A percentile compares a stretch with the other conserved stretches of the same genome.
Evolutionary conservation across 192 early-diverging fungal species (phyloP).

Genomic region (Backusella tuberculispora): DNA sequence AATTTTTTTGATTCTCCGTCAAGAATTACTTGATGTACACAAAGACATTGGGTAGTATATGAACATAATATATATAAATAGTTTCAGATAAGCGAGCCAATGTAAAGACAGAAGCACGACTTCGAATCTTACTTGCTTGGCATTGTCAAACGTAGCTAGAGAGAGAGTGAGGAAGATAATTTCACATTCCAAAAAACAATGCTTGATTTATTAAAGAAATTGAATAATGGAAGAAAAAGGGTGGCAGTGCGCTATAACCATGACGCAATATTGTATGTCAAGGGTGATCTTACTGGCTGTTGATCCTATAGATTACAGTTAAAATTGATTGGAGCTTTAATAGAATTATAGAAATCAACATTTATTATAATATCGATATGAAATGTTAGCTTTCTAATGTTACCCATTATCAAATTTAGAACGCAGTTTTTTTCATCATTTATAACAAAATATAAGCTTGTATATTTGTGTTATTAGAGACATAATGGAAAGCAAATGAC

Average conservation of each 20-base stretch:
- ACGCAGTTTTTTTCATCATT: neutral
- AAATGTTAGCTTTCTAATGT: neutral
- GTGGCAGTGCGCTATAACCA: too few relatives aligned
- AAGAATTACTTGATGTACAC: neutral
- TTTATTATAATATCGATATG: neutral
- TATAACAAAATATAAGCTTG: neutral
- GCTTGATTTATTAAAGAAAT: neutral
- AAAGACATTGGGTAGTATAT: neutral
- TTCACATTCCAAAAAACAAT: neutral
- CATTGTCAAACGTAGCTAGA: too few relatives aligned
- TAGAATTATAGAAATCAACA: constrained; percentile 4
- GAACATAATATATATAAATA: neutral
- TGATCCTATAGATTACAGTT: neutral
- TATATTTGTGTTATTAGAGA: neutral
- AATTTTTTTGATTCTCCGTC: neutral
- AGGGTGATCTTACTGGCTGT: neutral
- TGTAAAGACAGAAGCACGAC: too few relatives aligned
- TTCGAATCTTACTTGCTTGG: too few relatives aligned
- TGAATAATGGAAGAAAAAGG: neutral
- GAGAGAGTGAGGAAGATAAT: neutral
- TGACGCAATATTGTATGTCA: constrained; percentile 4
- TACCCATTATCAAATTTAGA: neutral
- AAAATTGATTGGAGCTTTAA: neutral
- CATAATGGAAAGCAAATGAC: neutral
- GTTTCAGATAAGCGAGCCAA: neutral